Evolutionary conservation across 108 stramenopile genomes (phyloP), one percentile per base, ranked within the genome.

Genomic region (Fistulifera solaris): DNA sequence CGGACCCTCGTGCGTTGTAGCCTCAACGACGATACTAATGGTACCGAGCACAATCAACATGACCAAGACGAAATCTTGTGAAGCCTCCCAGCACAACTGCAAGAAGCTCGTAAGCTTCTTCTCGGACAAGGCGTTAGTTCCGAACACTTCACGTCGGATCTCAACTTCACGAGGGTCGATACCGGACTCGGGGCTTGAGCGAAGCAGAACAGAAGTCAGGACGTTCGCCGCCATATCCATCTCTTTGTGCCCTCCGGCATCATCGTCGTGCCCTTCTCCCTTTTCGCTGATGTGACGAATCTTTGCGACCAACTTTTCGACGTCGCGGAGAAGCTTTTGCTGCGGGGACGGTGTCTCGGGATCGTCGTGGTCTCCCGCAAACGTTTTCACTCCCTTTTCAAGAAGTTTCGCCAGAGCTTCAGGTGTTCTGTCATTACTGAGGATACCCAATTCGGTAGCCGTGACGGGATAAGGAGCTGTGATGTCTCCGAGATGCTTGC

Each of bases 21-120:
- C 70, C 62, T 83, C 87, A 14, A 94, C 89, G 13, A 78, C 66
- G 53, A 95, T 66, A 24, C 84, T 83, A 42, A 95, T 77, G 42
- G 91, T 72, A 38, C 94, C 92, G 25, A 95, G 73, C 15, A 72
- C 66, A 54, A 95, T 94, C 28, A 98, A 73, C 73, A 96, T 94
- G 52, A 93, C 69, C 16, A 98, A 65, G 31, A 91, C 92, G 65
- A 89, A 80, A 54, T 98, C 95, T 40, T 96, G 88, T 22, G 96
- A 70, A n/a, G 95, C 89, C 40, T 94, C 85, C 80, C 80, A 88
- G 60, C 89, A 93, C 12, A 96, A 69, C 43, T 71, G 58, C 41
- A 89, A 64, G 59, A 89, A 93, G 48, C 70, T 63, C 23, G 84
- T 83, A 12, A 89, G 65, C 54, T 79, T 76, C 48, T 84, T 85